A percentile compares a stretch with the other conserved stretches of the same genome.
Evolutionary conservation across 192 early-diverging fungal genomes (phyloP).

Genomic region (Spinellus fusiger): DNA sequence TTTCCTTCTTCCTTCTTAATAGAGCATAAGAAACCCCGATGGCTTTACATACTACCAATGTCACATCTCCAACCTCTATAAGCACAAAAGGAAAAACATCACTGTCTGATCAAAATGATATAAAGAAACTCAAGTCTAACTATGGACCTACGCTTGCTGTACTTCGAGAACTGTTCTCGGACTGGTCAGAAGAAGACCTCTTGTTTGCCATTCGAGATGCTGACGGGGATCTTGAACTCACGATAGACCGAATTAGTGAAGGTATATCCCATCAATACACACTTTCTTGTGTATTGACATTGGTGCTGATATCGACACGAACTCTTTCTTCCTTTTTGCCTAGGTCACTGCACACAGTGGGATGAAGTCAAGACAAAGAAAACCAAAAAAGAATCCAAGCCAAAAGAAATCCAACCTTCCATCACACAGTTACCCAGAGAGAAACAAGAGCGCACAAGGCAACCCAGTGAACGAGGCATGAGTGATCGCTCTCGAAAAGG

Average conservation of each 20-base stretch:
- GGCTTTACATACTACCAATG: neutral
- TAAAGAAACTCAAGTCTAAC: conserved; percentile 61
- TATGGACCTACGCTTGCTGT: conserved; percentile 56
- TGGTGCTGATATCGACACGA: neutral
- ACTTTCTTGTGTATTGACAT: neutral
- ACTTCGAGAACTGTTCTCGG: conserved; percentile 70
- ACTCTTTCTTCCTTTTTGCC: conserved; percentile 4
- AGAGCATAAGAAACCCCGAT: neutral
- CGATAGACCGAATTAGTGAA: conserved; percentile 79
- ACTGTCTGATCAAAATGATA: conserved; percentile 33
- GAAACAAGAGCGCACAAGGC: neutral
- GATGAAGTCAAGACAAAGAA: conserved; percentile 80
- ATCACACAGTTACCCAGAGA: neutral
- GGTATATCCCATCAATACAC: conserved; percentile 30
- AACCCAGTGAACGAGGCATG: neutral
- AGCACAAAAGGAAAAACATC: conserved; percentile 9
- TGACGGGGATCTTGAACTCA: conserved; percentile 78
- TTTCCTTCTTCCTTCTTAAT: neutral
- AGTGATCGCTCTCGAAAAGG: neutral
- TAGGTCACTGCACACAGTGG: conserved; percentile 78
- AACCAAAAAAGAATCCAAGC: conserved; percentile 49
- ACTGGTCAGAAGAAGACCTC: conserved; percentile 92
- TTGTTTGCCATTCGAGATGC: conserved; percentile 81
- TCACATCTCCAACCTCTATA: neutral
- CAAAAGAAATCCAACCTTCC: conserved; percentile 37